These are phyloP conservation scores for Paraglomus brasilianum DNA, from an alignment of 192 early-diverging fungal species.

Conservation along the genomic window DNA sequence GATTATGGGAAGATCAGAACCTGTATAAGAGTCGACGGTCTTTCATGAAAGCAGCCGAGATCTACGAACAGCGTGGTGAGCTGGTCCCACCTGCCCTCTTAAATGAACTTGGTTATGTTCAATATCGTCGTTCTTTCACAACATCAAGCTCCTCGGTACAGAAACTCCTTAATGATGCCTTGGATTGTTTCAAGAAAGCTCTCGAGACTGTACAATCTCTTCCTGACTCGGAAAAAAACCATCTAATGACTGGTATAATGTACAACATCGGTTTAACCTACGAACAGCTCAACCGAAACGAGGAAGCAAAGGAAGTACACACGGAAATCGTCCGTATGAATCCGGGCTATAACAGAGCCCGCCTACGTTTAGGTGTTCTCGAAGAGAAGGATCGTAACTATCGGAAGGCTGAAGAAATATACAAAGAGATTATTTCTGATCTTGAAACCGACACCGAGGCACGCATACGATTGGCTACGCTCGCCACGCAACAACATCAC, in stretches of 20 bases:
- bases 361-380: background rate
- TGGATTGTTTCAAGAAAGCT: background rate
- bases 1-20: conserved; percentile 61
- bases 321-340: background rate
- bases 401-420: conserved; percentile 61
- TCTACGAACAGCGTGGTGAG: conserved; percentile 31
- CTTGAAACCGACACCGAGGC: conserved; percentile 81
- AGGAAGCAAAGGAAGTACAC: conserved; percentile 1
- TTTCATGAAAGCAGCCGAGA: background rate
- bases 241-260: no score
- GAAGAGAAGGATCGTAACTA: conserved; percentile 30
- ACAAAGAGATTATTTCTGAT: conserved; percentile 57
- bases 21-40: conserved; percentile 35
- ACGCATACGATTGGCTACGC: conserved; percentile 72
- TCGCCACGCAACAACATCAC: conserved; percentile 55
- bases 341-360: background rate
- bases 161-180: background rate
- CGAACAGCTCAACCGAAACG: background rate
- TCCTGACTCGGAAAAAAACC: background rate
- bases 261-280: background rate
- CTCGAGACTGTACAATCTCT: background rate
- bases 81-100: conserved; percentile 62
- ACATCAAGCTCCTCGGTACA: conserved; percentile 31
- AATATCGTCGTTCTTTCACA: conserved; percentile 70
- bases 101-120: conserved; percentile 91